These are phyloP conservation scores for Penicillium alfredii DNA, from an alignment of 495 filamentous ascomycete genomes.

Conservation along the genomic window DNA sequence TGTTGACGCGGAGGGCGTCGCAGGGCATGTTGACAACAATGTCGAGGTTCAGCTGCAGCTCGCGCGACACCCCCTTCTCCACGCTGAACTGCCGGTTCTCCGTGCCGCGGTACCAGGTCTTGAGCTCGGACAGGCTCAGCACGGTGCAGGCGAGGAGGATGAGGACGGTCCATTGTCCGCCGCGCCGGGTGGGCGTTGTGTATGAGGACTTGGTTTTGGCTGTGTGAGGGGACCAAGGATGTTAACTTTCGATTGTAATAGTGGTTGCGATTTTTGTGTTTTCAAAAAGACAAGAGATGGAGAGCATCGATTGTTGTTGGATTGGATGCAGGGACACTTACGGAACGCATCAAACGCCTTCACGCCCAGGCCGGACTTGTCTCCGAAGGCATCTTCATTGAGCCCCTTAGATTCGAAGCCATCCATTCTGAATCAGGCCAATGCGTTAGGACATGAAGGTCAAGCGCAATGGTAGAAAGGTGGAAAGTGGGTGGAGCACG, in stretches of 20 bases:
- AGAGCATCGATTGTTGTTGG: too few species aligned
- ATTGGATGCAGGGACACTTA: conserved; percentile 54
- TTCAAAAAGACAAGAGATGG: not conserved
- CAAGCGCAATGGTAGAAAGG: conserved; percentile 12
- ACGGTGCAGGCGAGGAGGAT: conserved; percentile 65
- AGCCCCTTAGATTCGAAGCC: conserved; percentile 65
- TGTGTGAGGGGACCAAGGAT: conserved; percentile 25
- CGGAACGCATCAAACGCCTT: conserved; percentile 96
- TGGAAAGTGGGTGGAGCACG: conserved; percentile 12
- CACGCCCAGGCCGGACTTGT: conserved; percentile 57
- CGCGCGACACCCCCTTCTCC: conserved; percentile 83
- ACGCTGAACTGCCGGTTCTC: conserved; percentile 89
- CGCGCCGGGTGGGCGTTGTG: conserved; percentile 69
- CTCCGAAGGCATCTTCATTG: conserved; percentile 73
- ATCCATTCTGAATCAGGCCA: conserved; percentile 48
- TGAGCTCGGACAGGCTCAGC: conserved; percentile 70
- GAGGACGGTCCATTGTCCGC: conserved; percentile 87
- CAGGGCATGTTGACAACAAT: conserved; percentile 89
- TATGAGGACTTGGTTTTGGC: conserved; percentile 97
- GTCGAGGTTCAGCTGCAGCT: conserved; percentile 92
- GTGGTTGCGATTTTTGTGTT: too few species aligned
- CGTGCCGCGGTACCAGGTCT: conserved; percentile 73
- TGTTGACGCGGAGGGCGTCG: conserved; percentile 84
- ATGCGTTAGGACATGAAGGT: conserved; percentile 25
- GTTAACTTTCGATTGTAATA: too few species aligned